Base-by-base conservation (phyloP, 163 green algal genomes). In the Botryococcus braunii region DNA sequence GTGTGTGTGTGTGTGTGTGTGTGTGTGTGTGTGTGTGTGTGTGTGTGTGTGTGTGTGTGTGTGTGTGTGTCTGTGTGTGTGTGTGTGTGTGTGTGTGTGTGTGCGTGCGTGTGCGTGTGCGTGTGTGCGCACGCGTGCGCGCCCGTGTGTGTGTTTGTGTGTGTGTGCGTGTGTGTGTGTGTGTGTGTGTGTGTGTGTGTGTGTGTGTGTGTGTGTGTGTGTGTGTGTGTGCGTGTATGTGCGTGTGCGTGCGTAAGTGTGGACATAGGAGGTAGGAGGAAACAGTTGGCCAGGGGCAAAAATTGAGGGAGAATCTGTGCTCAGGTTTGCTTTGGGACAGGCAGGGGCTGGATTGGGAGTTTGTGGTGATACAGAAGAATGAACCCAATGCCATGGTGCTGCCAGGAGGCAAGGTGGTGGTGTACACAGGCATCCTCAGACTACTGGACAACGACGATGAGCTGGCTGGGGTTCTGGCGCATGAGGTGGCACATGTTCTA, bases 401-500 rank as follows among this genome's bases (percentile, higher is more conserved):
- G 36, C 90, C 90, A 3, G 90, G 89, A 1, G 89, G 88, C 46
- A 95, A 95, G 75, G 49, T 70, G 35, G 66, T 77, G 0, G 60
- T 73, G 9, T 71, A 68, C 60, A 77, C 61, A 11, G 77, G 83
- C 1, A 70, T 92, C 40, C 68, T 92, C 43, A 64, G 80, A 8
- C n/a, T 90, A 29, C 39, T 77, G 23, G 79, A 87, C 17, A 78
- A 84, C 57, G 80, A 91, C 69, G 72, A 72, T 17, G 69, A 74
- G 41, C 75, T 96, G 39, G 90, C 87, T 4, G 81, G 86, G 34
- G 90, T 96, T 37, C 62, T 96, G 60, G 88, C 83, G 2, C 90
- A 96, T 70, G 90, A 96, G 75, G 76, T 73, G 11, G 87, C 76
- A 0, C 89, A 96, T 71, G 79, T 94, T 27, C 71, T 96, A 29